phyloP scores from a whole-genome alignment of 73 alveolate genomes.

The Tetrahymena borealis region DNA sequence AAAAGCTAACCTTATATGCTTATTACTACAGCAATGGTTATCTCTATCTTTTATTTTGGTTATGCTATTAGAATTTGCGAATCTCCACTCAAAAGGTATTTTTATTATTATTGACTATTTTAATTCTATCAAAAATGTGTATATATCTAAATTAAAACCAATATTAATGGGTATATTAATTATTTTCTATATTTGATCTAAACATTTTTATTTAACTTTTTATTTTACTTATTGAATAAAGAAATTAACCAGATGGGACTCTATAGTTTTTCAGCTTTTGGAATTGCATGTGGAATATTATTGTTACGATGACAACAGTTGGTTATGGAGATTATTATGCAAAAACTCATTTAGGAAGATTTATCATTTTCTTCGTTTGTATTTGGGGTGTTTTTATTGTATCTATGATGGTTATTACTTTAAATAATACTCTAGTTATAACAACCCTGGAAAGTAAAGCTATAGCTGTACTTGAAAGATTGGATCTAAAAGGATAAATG shows the following conservation, averaged over 20 bases:
- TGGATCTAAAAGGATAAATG: constrained; percentile 25
- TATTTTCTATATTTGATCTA: too few relatives aligned
- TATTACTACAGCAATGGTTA: constrained; percentile 38
- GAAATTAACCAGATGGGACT: background rate
- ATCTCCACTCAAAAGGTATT: constrained; percentile 40
- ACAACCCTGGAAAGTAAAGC: constrained; percentile 24
- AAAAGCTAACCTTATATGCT: constrained; percentile 51
- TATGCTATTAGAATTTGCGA: constrained; percentile 60
- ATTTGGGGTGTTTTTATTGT: constrained; percentile 90
- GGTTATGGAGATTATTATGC: constrained; percentile 98
- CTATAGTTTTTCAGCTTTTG: constrained; percentile 29
- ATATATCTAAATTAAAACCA: too few relatives aligned
- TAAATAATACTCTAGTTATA: constrained; percentile 46
- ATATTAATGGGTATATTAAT: too few relatives aligned
- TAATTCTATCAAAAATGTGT: too few relatives aligned
- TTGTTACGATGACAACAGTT: constrained; percentile 88
- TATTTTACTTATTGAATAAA: background rate
- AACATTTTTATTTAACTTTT: background rate
- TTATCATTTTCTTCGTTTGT: constrained; percentile 81
- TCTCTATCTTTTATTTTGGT: constrained; percentile 51
- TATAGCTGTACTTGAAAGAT: constrained; percentile 18
- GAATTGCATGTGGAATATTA: constrained; percentile 88
- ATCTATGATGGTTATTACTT: constrained; percentile 79
- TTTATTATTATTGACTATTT: background rate
- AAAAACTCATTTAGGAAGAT: constrained; percentile 89